phyloP scores from a whole-genome alignment of 306 rosid genomes.

The Cyclanthera cordifolia region DNA sequence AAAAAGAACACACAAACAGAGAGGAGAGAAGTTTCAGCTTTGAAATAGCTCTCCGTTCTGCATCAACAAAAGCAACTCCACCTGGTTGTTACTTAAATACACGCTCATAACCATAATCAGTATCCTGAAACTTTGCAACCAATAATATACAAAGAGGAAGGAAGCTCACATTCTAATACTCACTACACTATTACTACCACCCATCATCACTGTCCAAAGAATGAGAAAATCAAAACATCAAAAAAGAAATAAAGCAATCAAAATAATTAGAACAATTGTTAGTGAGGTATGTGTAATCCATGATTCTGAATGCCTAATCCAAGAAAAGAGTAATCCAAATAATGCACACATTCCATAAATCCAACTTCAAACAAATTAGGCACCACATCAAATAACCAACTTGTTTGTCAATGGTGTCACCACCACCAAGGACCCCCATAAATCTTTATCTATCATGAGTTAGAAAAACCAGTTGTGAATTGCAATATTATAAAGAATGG shows the following conservation, averaged over 20 bases:
- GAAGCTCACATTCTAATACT: neutral
- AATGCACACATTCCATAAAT: neutral
- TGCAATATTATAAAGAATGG: too few species aligned
- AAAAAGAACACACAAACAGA: neutral
- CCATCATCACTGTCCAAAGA: neutral
- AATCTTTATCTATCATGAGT: too few species aligned
- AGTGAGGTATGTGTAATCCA: too few species aligned
- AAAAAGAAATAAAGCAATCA: too few species aligned
- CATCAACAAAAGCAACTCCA: neutral
- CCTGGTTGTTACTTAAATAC: neutral
- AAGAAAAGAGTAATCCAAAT: too few species aligned
- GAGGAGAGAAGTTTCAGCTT: neutral
- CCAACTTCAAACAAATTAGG: neutral
- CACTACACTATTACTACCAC: neutral
- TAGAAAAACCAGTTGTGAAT: too few species aligned
- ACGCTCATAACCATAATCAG: neutral
- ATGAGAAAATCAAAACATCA: neutral
- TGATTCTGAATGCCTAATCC: too few species aligned
- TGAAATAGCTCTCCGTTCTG: neutral
- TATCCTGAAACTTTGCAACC: neutral
- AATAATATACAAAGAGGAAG: neutral
- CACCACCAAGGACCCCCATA: too few species aligned
- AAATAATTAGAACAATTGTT: too few species aligned
- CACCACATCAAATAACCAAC: too few species aligned
- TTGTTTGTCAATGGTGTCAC: too few species aligned